Evolutionary conservation across 768 basidiomycete species (phyloP), one percentile per base, ranked within the genome.

Genomic region (Tephrocybe rancida): DNA sequence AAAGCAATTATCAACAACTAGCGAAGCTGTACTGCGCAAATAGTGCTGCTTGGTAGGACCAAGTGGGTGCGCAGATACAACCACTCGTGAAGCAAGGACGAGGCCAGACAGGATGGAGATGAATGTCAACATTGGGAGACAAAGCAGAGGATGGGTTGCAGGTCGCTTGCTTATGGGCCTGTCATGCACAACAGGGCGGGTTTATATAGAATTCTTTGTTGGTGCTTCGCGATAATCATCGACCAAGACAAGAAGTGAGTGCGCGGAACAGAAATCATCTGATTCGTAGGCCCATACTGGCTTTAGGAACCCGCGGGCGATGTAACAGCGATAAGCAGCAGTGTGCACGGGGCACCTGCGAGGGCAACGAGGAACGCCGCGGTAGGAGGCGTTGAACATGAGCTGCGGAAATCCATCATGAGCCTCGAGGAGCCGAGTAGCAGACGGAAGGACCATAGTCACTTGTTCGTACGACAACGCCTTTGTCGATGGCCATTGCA

Each of bases 141-240:
- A 13, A 19, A 11, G 25, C 10, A 26, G 48, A 27, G 39, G 9
- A 22, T n/a, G 25, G 3, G 63, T 50, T 0, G 85, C 84, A 10
- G 35, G 16, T 37, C 35, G 10, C 16, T 37, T 37, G 35, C 29
- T 30, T 5, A 30, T 37, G 4, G 16, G n/a, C 10, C 10, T 9
- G 8, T 13, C 11, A 37, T 4, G 35, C 5, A 9, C 5, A 4
- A 9, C 5, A 37, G 35, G 35, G 16, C 13, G 30, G 77, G 61
- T 2, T 62, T 49, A 2, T 67, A 61, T 7, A 87, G 87, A 80
- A 81, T 85, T 27, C 37, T 30, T 5, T 19, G 26, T 41, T 25
- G n/a, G 27, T 21, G 27, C 38, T 38, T 18, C n/a, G 21, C 37
- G 11, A 27, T 35, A 24, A 38, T 52, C 34, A 24, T 25, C 26